Percentiles rank a stretch among this genome's conserved stretches.
Conservation (phyloP, 2,329 filamentous ascomycete genomes). For the Bipolaris oryzae region DNA sequence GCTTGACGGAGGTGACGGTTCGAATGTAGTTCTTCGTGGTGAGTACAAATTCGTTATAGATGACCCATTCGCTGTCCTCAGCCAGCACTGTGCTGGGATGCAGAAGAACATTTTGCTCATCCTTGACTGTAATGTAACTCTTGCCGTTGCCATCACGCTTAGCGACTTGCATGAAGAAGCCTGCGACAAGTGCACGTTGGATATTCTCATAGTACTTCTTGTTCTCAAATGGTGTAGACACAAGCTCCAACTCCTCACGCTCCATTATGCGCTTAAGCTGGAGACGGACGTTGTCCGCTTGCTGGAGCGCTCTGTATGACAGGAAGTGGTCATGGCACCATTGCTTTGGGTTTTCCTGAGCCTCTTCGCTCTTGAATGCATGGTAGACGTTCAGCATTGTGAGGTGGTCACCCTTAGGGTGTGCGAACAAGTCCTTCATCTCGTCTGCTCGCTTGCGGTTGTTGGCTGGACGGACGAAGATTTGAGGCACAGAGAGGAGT, state of each 20-base stretch:
- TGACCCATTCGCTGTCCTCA: slow-evolving; percentile 91
- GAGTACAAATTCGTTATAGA: slow-evolving; percentile 98
- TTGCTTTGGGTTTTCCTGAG: slow-evolving; percentile 76
- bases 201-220: slow-evolving; percentile 99
- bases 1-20: slow-evolving; percentile 87
- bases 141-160: slow-evolving; percentile 90
- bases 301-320: slow-evolving; percentile 83
- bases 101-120: slow-evolving; percentile 89
- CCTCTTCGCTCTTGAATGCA: slow-evolving; percentile 81
- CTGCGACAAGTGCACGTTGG: slow-evolving; percentile 84
- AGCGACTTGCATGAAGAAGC: slow-evolving; percentile 99
- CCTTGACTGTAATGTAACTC: slow-evolving; percentile 93
- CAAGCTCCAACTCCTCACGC: slow-evolving; percentile 79
- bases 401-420: slow-evolving; percentile 91
- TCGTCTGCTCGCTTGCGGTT: slow-evolving; percentile 92
- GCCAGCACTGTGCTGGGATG: slow-evolving; percentile 91
- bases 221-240: slow-evolving; percentile 89
- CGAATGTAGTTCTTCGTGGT: slow-evolving; percentile 98
- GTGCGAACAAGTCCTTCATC: slow-evolving; percentile 94
- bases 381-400: slow-evolving; percentile 98
- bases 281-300: slow-evolving; percentile 89
- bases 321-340: slow-evolving; percentile 99
- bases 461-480: slow-evolving; percentile 86
- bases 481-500: slow-evolving; percentile 89
- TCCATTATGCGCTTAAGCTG: slow-evolving; percentile 98